phyloP scores from a whole-genome alignment of 148 eudicot species.

The Heliamphora exappendiculata region DNA sequence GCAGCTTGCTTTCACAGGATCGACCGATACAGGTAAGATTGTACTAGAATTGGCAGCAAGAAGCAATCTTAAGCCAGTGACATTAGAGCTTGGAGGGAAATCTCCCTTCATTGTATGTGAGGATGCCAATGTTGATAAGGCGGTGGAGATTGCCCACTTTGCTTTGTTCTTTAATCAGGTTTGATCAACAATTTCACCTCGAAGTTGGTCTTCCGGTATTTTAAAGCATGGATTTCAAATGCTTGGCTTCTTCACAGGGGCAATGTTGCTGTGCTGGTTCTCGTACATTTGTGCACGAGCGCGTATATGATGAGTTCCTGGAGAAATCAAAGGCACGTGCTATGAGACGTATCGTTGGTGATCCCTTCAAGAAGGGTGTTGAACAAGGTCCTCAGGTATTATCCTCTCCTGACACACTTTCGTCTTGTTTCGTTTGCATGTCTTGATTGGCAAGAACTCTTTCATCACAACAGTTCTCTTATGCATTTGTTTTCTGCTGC shows the following conservation, averaged over 20 bases:
- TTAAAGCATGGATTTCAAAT: not conserved
- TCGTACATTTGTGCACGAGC: constrained; percentile 82
- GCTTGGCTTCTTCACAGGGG: constrained; percentile 41
- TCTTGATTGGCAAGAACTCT: not conserved
- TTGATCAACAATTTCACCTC: not conserved
- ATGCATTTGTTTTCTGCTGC: not conserved
- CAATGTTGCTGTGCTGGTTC: constrained; percentile 99
- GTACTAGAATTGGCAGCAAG: constrained; percentile 50
- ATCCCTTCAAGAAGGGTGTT: constrained; percentile 76
- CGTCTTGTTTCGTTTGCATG: too few species aligned
- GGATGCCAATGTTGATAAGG: constrained; percentile 55
- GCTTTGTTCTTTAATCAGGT: constrained; percentile 36
- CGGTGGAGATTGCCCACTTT: constrained; percentile 64
- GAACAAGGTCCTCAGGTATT: constrained; percentile 98
- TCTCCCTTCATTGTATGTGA: constrained; percentile 60
- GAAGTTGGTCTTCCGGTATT: not conserved
- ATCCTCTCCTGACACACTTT: not conserved
- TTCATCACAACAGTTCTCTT: not conserved
- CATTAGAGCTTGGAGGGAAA: constrained; percentile 72
- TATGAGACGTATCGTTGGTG: constrained; percentile 69
- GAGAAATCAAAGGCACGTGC: constrained; percentile 90
- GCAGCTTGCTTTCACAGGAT: constrained; percentile 67
- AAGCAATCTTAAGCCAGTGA: constrained; percentile 58
- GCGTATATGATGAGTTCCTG: constrained; percentile 71
- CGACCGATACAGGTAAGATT: constrained; percentile 48